Evolutionary conservation across 75 land plant genomes (phyloP).

Genomic region (Isoetes taiwanensis): DNA sequence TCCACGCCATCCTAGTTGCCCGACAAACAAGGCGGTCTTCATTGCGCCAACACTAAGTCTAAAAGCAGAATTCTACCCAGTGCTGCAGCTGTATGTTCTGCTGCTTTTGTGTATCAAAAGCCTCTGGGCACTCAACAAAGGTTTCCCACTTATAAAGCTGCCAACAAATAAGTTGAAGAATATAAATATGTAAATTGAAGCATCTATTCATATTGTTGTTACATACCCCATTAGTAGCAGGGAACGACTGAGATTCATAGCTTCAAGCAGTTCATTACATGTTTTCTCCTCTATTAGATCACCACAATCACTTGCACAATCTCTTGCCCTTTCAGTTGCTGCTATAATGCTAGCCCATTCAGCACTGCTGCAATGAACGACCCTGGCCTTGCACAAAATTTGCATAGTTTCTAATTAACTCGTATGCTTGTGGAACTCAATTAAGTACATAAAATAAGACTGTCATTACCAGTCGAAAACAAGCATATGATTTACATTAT

Average conservation of each 20-base stretch:
- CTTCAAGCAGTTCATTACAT: conserved; percentile 77
- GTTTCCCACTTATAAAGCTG: conserved; percentile 82
- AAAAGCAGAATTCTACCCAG: conserved; percentile 71
- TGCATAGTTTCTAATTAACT: neutral
- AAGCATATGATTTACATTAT: neutral
- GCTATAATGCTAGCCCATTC: conserved; percentile 82
- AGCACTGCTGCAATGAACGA: conserved; percentile 51
- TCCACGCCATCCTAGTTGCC: conserved; percentile 89
- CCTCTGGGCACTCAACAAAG: conserved; percentile 56
- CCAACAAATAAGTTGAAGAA: conserved; percentile 7
- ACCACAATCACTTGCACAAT: conserved; percentile 29
- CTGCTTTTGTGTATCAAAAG: conserved; percentile 46
- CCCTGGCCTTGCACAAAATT: conserved; percentile 55
- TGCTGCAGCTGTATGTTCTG: conserved; percentile 49
- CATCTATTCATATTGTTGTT: too few relatives aligned
- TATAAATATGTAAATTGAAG: too few relatives aligned
- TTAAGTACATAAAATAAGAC: neutral
- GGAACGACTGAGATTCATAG: conserved; percentile 78
- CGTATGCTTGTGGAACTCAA: conserved; percentile 4
- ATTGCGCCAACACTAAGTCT: conserved; percentile 86
- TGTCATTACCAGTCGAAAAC: neutral
- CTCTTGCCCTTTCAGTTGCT: conserved; percentile 58
- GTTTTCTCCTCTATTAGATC: conserved; percentile 65
- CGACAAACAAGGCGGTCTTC: conserved; percentile 90
- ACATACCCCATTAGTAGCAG: conserved; percentile 90